phyloP scores from a whole-genome alignment of 2,329 filamentous ascomycete genomes.

The Phyllosticta paracitricarpa region DNA sequence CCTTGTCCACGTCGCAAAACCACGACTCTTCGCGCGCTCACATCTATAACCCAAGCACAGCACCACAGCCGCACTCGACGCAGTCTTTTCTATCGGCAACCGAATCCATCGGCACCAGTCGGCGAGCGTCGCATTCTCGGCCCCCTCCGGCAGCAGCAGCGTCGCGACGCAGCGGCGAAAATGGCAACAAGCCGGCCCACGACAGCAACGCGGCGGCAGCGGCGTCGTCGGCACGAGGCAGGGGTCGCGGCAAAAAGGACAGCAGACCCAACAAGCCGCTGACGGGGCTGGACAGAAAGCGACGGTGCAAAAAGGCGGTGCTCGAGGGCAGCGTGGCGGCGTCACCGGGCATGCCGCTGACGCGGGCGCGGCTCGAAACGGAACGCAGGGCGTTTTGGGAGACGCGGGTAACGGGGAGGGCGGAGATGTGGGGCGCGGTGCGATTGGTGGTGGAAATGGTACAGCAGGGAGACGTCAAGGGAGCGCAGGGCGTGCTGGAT shows the following conservation, averaged over 20 bases:
- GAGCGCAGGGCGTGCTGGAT: constrained; percentile 69
- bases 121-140: constrained; percentile 2
- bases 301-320: constrained; percentile 3
- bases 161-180: neutral
- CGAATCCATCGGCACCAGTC: neutral
- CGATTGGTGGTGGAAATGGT: constrained; percentile 58
- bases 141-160: neutral
- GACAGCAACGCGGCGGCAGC: neutral
- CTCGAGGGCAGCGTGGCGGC: constrained; percentile 4
- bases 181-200: neutral
- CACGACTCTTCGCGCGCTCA: constrained; percentile 7
- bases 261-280: constrained; percentile 6
- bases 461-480: constrained; percentile 39
- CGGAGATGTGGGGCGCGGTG: constrained; percentile 73
- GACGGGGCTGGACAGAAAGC: neutral
- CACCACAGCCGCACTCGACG: constrained; percentile 3
- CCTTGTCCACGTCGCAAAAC: neutral
- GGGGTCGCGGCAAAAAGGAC: neutral
- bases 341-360: constrained; percentile 43
- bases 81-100: constrained; percentile 3
- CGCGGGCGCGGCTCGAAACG: constrained; percentile 53
- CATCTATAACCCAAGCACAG: constrained; percentile 3
- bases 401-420: constrained; percentile 66
- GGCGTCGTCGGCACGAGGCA: neutral
- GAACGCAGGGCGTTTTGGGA: constrained; percentile 84